Conservation (phyloP, 1,139 yeast genomes). For the Zygosaccharomyces pseudobailii region DNA sequence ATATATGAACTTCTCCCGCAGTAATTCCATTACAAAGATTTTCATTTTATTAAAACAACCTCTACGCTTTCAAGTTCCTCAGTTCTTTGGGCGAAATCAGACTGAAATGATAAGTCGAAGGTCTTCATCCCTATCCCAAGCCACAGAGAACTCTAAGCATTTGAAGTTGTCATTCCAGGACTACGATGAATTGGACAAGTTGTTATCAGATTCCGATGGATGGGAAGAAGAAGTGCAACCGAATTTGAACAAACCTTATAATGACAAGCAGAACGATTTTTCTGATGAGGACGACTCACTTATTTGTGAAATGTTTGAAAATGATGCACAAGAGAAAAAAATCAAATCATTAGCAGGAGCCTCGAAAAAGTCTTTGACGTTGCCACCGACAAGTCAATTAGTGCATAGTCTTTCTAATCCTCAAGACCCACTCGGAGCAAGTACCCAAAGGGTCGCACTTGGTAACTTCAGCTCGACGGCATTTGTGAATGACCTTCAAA, state of each 20-base stretch:
- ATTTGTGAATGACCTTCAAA: neutral
- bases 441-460: neutral
- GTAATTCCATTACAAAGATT: neutral
- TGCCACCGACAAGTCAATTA: constrained; percentile 5
- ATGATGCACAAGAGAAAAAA: neutral
- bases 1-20: neutral
- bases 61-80: neutral
- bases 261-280: constrained; percentile 3
- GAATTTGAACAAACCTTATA: neutral
- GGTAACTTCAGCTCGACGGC: too few species aligned
- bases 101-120: constrained; percentile 6
- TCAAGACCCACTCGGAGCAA: neutral
- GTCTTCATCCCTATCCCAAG: constrained; percentile 3
- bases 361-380: constrained; percentile 3
- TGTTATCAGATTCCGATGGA: constrained; percentile 28
- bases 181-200: constrained; percentile 18
- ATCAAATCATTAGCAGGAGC: constrained; percentile 11
- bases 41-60: neutral
- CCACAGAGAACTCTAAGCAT: constrained; percentile 1
- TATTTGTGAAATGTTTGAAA: constrained; percentile 9
- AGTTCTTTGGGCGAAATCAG: neutral
- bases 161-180: constrained; percentile 2
- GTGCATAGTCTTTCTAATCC: neutral
- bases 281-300: constrained; percentile 15
- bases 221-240: constrained; percentile 18